Evolutionary conservation across 805 yeast species (phyloP), one percentile per base, ranked within the genome.

Genomic region (Nadsonia fulvescens): DNA sequence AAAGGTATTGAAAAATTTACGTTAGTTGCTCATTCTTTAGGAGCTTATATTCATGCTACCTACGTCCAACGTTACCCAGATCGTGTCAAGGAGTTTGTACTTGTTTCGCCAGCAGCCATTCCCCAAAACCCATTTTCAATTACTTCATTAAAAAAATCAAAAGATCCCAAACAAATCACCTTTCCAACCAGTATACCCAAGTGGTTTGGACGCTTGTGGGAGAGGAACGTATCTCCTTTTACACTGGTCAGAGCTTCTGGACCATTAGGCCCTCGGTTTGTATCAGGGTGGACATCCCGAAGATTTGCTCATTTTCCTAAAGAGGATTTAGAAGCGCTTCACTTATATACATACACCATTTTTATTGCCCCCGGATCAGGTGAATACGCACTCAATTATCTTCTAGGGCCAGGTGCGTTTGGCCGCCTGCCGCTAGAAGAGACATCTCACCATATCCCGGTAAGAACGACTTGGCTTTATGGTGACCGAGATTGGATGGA

Each of bases 321-420:
- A 2, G 44, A 42, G 15, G 73, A 71, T 39, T 49, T 60, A 12
- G 47, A 49, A 12, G 54, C 66, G 5, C 53, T 86, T 36, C 96
- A 89, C 43, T 57, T 59, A 36, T 89, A 89, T 46, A 57, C 86
- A 0, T 83, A 86, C 48, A 66, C 71, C 4, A 78, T 83, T 8
- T 89, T 89, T 57, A 77, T 72, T 36, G 73, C 78, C 5, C 66
- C 60, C 3, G 98, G 98, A 1, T 77, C 91, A 0, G 96, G 96
- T 5, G 98, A 86, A 51, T 86, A 86, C 46, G 71, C 86, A 58
- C 55, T 89, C 36, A 76, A 79, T 37, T 76, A 74, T 42, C 56
- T 82, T 11, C 53, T 86, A 13, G 83, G 79, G 0, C 92, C 94
- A 5, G 98, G 96, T 3, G 96, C 93, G 1, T 66, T 68, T 25